Evolutionary conservation across 768 basidiomycete genomes (phyloP), one percentile per base, ranked within the genome.

Genomic region (Russula brevipes): DNA sequence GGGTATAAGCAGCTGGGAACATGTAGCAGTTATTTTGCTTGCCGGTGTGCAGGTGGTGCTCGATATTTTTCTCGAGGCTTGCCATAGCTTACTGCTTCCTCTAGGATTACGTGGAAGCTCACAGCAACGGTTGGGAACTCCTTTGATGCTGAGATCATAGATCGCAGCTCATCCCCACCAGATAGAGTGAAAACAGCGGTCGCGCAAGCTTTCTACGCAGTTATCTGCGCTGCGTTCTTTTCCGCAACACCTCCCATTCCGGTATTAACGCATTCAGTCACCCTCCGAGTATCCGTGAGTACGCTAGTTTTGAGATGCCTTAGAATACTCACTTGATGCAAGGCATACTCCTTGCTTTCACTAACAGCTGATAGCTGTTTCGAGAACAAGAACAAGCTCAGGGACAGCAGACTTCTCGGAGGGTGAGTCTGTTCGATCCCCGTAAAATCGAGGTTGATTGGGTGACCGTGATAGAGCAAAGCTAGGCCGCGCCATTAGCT

Each of bases 91-190:
- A 17, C 30, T 14, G 31, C 50, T 4, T 33, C 33, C 17, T 3
- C 39, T 24, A 68, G 67, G 67, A 68, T 46, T 47, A 68, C 33
- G 50, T 68, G 31, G 67, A 66, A 31, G 44, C 54, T 46, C 64
- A 60, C 17, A 33, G 11, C 10, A 55, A 65, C 30, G 66, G 66
- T 66, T 31, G 31, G 63, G 17, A 14, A 52, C 6, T 16, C n/a
- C 11, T 17, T 19, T 24, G 3, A 31, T 5, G 17, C 41, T 42
- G 31, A 31, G 6, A 17, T 31, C 7, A 12, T 7, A 35, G 17
- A 19, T 56, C 35, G 44, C 11, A 19, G 30, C 59, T 60, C 51
- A 60, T 30, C 30, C 30, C 8, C 36, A 2, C 42, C 54, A 66
- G 63, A 61, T 19, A 58, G 60, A 55, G 66, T 55, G 30, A 67